phyloP scores from a whole-genome alignment of 768 basidiomycete genomes.

The Scleroderma citrinum region DNA sequence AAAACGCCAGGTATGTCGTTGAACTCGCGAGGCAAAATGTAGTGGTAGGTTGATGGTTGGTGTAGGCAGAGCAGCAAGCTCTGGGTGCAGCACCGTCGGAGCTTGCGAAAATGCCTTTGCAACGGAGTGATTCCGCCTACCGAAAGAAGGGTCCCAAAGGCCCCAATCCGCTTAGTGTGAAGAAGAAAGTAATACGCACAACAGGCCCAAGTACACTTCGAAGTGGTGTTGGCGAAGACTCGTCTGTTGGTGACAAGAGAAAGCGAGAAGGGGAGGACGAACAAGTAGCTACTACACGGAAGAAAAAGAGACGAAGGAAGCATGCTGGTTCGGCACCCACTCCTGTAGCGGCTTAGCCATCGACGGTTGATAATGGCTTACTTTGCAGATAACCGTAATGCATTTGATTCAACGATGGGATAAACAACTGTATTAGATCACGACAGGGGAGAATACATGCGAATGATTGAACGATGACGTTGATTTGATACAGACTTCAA shows the following conservation, averaged over 20 bases:
- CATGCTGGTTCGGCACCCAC: no score
- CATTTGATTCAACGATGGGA: no score
- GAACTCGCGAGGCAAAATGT: neutral
- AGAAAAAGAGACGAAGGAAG: constrained; percentile 13
- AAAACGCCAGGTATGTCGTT: constrained; percentile 45
- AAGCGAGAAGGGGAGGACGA: neutral
- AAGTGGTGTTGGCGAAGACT: neutral
- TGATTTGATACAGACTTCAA: no score
- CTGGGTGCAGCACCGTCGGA: constrained; percentile 38
- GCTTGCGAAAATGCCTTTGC: constrained; percentile 34
- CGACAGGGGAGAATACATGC: no score
- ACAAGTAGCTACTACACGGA: neutral
- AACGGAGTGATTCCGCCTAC: constrained; percentile 33
- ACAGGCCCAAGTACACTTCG: neutral
- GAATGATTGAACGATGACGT: no score
- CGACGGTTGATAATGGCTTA: no score
- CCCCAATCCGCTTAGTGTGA: constrained; percentile 89
- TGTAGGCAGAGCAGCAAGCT: constrained; percentile 59
- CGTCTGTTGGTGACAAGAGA: constrained; percentile 15
- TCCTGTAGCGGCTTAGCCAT: no score
- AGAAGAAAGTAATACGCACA: constrained; percentile 62
- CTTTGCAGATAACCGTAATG: no score
- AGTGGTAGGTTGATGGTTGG: neutral
- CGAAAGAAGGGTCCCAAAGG: constrained; percentile 70
- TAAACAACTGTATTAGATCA: no score